Conservation (phyloP, 2,329 filamentous ascomycete genomes). For the Tolypocladium pustulatum region DNA sequence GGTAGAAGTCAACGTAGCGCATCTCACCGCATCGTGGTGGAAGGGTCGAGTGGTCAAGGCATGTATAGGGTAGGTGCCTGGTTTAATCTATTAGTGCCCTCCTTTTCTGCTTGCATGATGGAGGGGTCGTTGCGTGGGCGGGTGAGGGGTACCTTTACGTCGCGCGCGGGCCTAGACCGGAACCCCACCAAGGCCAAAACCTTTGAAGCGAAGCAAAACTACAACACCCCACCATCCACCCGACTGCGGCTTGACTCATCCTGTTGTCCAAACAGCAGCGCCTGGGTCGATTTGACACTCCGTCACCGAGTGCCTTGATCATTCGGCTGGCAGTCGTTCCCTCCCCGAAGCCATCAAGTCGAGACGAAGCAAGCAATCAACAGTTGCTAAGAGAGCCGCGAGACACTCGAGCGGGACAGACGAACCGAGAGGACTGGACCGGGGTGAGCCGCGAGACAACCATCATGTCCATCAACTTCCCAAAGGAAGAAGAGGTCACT, state of each 20-base stretch:
- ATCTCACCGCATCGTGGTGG: not conserved
- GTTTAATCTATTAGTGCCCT: too few relatives aligned
- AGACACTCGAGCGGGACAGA: not conserved
- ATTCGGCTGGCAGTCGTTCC: not conserved
- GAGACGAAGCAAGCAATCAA: not conserved
- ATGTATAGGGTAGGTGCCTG: not conserved
- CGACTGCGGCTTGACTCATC: not conserved
- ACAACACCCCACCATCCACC: not conserved
- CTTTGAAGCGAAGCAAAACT: not conserved
- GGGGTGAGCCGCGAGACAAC: not conserved
- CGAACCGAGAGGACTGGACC: not conserved
- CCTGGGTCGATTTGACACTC: not conserved
- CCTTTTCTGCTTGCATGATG: not conserved
- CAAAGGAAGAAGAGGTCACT: conserved; percentile 78
- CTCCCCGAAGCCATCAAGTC: not conserved
- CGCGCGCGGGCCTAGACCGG: not conserved
- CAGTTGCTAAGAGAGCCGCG: not conserved
- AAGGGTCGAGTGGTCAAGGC: not conserved
- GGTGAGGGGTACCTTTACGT: not conserved
- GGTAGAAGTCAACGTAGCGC: not conserved
- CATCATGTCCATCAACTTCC: conserved; percentile 80
- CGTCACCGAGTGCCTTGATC: not conserved
- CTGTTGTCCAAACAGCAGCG: not conserved
- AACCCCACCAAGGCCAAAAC: not conserved
- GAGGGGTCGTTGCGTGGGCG: not conserved